Evolutionary conservation across 2,329 filamentous ascomycete species (phyloP).

Genomic region (Aspergillus pseudoviridinutans): DNA sequence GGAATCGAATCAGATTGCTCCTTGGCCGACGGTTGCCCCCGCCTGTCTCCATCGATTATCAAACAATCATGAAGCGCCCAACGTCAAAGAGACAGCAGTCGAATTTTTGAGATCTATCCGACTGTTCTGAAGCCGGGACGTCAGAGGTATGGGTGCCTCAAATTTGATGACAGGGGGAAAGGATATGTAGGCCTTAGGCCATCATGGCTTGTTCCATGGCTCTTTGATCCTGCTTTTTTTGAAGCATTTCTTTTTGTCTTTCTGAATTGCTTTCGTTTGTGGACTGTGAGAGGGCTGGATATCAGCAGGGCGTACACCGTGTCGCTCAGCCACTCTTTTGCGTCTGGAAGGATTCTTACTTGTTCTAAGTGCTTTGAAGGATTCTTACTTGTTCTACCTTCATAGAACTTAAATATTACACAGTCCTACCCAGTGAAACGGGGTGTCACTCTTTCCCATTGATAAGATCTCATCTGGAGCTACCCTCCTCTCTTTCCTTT

Average conservation of each 20-base stretch:
- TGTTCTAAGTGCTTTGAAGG: background rate
- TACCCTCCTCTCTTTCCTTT: background rate
- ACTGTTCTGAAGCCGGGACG: background rate
- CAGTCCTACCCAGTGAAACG: background rate
- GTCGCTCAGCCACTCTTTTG: conserved; percentile 5
- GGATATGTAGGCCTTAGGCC: background rate
- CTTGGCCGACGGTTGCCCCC: background rate
- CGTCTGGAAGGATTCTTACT: background rate
- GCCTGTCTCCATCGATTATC: background rate
- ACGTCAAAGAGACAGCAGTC: background rate
- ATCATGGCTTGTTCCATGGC: background rate
- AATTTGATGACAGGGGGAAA: background rate
- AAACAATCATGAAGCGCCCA: background rate
- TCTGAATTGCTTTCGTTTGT: background rate
- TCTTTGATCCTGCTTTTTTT: background rate
- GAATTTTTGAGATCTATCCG: background rate
- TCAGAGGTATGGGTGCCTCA: background rate
- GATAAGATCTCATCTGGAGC: background rate
- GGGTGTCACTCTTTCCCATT: background rate
- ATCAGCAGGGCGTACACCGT: background rate
- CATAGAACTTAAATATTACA: background rate
- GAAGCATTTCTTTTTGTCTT: background rate
- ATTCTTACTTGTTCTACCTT: background rate
- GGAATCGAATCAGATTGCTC: background rate
- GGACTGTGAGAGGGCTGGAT: background rate